Percentiles rank a stretch among this genome's conserved stretches.
phyloP scores from a whole-genome alignment of 1,139 yeast genomes.

The Tardiomyces blankii region DNA sequence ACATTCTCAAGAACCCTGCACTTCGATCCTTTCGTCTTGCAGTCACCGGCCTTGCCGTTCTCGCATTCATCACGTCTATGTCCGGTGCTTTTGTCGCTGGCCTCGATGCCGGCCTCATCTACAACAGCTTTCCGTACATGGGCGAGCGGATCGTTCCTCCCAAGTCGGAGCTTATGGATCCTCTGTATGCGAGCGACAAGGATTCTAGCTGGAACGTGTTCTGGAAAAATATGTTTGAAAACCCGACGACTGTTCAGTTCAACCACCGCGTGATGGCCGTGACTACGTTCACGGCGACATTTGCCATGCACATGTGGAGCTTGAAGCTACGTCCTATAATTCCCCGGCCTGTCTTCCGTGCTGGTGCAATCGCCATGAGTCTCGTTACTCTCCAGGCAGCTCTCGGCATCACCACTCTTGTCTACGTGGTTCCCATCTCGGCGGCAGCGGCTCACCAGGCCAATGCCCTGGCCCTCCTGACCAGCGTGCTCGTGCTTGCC shows the following conservation, averaged over 20 bases:
- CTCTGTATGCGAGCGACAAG: slow-evolving; percentile 53
- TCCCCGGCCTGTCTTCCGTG: slow-evolving; percentile 49
- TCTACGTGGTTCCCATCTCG: slow-evolving; percentile 85
- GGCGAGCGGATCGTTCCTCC: slow-evolving; percentile 68
- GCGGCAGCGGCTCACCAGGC: slow-evolving; percentile 96
- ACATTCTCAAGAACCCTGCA: slow-evolving; percentile 47
- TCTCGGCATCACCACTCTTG: slow-evolving; percentile 74
- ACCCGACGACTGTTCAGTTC: slow-evolving; percentile 92
- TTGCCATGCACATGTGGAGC: slow-evolving; percentile 50
- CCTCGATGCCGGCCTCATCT: slow-evolving; percentile 91
- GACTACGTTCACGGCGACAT: slow-evolving; percentile 61
- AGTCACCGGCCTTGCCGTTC: slow-evolving; percentile 45
- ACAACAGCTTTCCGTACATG: slow-evolving; percentile 95
- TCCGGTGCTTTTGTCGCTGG: slow-evolving; percentile 98
- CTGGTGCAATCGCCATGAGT: slow-evolving; percentile 63
- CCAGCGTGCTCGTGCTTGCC: slow-evolving; percentile 61
- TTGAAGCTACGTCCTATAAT: slow-evolving; percentile 39
- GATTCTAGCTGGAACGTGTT: slow-evolving; percentile 58
- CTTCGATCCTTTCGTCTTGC: slow-evolving; percentile 45
- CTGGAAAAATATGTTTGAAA: slow-evolving; percentile 91
- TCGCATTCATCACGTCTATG: slow-evolving; percentile 85
- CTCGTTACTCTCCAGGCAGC: slow-evolving; percentile 72
- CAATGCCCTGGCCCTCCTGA: slow-evolving; percentile 84
- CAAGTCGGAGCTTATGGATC: slow-evolving; percentile 60
- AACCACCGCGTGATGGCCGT: slow-evolving; percentile 82